phyloP scores from a whole-genome alignment of 768 basidiomycete genomes.

The Stropharia rugosoannulata region DNA sequence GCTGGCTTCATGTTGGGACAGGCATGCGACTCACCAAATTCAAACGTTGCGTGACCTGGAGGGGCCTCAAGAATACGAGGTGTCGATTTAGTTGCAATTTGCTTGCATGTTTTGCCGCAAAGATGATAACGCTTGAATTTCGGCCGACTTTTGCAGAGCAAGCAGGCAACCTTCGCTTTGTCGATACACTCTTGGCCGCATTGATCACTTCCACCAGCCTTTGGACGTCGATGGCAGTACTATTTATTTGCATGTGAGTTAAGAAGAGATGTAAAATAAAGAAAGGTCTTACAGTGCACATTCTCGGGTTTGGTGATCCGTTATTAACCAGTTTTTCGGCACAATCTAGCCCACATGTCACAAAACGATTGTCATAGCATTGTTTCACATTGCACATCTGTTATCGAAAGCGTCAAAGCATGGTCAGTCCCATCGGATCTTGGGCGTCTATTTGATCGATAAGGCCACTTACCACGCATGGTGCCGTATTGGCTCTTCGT shows the following conservation, averaged over 20 bases:
- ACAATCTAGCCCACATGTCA: constrained; percentile 26
- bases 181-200: constrained; percentile 22
- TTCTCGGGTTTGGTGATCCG: constrained; percentile 18
- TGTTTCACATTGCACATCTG: constrained; percentile 20
- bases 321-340: constrained; percentile 20
- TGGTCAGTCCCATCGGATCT: background rate
- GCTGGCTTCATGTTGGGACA: background rate
- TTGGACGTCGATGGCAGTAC: constrained; percentile 28
- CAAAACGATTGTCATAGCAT: constrained; percentile 14
- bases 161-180: constrained; percentile 23
- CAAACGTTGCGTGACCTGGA: constrained; percentile 20
- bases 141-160: constrained; percentile 26
- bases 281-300: constrained; percentile 21
- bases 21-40: constrained; percentile 13
- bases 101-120: constrained; percentile 25
- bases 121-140: constrained; percentile 24
- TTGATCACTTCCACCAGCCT: constrained; percentile 19
- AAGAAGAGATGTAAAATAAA: background rate
- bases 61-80: constrained; percentile 25
- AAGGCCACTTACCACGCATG: constrained; percentile 17
- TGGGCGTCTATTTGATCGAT: background rate
- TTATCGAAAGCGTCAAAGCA: no score
- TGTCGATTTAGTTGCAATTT: constrained; percentile 18
- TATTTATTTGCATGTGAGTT: background rate
- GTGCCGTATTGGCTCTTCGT: constrained; percentile 1